phyloP scores from a whole-genome alignment of 169 alveolate genomes.

The Condylostoma magnum region DNA sequence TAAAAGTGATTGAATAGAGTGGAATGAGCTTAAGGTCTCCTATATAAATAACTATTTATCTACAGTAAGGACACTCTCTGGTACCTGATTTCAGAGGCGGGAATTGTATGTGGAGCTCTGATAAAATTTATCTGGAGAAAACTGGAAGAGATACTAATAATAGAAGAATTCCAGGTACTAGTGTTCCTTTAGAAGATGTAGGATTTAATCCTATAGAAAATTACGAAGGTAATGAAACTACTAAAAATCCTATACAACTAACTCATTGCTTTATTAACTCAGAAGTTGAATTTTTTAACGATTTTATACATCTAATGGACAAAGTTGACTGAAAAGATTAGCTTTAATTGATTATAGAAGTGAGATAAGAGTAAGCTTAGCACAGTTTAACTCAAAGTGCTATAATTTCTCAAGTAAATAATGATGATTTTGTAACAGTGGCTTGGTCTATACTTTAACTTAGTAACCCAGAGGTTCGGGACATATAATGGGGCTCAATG shows the following conservation, averaged over 20 bases:
- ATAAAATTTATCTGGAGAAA: neutral
- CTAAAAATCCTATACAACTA: neutral
- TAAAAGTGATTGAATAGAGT: neutral
- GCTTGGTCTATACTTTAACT: constrained; percentile 14
- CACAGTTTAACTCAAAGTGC: neutral
- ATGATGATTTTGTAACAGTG: neutral
- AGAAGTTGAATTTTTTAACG: constrained; percentile 1
- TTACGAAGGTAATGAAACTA: neutral
- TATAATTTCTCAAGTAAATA: neutral
- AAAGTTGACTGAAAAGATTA: neutral
- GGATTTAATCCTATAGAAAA: no score
- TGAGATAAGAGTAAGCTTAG: neutral
- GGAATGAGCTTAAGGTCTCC: neutral
- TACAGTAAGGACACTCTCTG: no score
- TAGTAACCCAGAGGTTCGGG: neutral
- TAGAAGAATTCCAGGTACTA: constrained; percentile 27
- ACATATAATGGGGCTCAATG: neutral
- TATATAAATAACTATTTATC: no score
- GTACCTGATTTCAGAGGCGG: neutral
- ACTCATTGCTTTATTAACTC: neutral
- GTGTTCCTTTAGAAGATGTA: no score
- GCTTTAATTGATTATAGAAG: constrained; percentile 17
- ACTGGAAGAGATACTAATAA: neutral
- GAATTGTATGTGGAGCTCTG: neutral
- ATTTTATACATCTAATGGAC: neutral